Evolutionary conservation across 176 grass and related monocot species (phyloP).

Genomic region (Canna indica): DNA sequence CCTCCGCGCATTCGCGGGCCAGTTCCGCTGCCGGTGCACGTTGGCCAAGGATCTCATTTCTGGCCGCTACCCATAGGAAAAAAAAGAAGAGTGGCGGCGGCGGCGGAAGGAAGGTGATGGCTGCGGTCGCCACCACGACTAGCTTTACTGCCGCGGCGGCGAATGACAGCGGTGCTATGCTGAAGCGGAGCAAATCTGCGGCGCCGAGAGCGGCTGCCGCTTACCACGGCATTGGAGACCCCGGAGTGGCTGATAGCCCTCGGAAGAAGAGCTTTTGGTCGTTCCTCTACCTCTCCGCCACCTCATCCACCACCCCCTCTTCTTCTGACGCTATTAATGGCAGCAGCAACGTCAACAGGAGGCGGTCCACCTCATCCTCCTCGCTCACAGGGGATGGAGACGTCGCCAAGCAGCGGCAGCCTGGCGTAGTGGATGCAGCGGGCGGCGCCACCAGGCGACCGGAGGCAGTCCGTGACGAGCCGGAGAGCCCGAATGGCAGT

Average conservation of each 20-base stretch:
- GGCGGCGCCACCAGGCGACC: constrained; percentile 1
- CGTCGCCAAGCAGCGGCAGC: background rate
- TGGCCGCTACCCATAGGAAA: background rate
- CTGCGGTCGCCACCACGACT: background rate
- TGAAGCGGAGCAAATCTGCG: constrained; percentile 81
- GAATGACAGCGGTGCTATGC: constrained; percentile 5
- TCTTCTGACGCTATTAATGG: constrained; percentile 27
- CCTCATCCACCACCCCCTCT: constrained; percentile 23
- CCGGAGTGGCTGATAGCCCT: constrained; percentile 47
- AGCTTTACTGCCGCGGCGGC: background rate
- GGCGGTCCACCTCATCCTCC: constrained; percentile 35
- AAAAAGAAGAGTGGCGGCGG: background rate
- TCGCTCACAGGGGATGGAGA: constrained; percentile 1
- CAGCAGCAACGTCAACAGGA: constrained; percentile 13
- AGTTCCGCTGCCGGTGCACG: background rate
- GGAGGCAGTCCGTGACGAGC: constrained; percentile 33
- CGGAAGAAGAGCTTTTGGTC: constrained; percentile 99
- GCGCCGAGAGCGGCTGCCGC: constrained; percentile 39
- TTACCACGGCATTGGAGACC: background rate
- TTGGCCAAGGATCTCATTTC: background rate
- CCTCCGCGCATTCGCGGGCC: too few relatives aligned
- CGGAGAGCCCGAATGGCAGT: constrained; percentile 63
- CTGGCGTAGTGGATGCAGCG: background rate
- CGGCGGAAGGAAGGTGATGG: constrained; percentile 14
- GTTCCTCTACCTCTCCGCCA: constrained; percentile 62